Evolutionary conservation across 2,329 filamentous ascomycete species (phyloP), one percentile per base, ranked within the genome.

Genomic region (Sclerotinia subarctica): DNA sequence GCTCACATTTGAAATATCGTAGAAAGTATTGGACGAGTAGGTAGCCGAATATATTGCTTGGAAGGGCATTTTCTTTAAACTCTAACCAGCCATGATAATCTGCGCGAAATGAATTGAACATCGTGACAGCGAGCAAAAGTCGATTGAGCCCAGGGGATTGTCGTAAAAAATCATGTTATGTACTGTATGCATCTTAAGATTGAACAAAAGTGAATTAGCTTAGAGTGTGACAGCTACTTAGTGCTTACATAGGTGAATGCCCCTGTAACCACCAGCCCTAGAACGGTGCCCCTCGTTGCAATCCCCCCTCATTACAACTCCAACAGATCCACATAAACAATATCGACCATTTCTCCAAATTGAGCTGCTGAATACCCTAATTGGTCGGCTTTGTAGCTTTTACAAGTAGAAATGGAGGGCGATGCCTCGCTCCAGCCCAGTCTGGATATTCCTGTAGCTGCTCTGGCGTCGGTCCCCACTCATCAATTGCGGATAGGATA

Each of bases 381-480:
- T 35, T 24, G 21, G n/a, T 21, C 26, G 7, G 8, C 5, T 62
- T 51, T 26, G 29, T 51, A 38, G 29, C 46, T 19, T 38, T 62
- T 38, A 51, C 21, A 38, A 62, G 59, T 49, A 38, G 8, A 38
- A 51, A 62, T 0, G 26, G 59, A 49, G 58, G 58, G 15, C 29
- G 58, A 35, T 62, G 13, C 10, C 58, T n/a, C 24, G 44, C 58
- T 24, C 6, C 11, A 24, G 72, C 72, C 77, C 76, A 78, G 38
- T 78, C 75, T 17, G 76, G 76, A 49, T 76, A 71, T 38, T 72
- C 73, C 46, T 70, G 69, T 44, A 80, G 58, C 57, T 71, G 63
- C 19, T 72, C 67, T 19, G 21, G 35, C 53, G 49, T 70, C 44
- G 70, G 71, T 21, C 69, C 68, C 70, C 71, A 72, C 60, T 74